These are phyloP conservation scores for Synchytrium microbalum DNA, from an alignment of 371 early-diverging fungal species.

Conservation along the genomic window DNA sequence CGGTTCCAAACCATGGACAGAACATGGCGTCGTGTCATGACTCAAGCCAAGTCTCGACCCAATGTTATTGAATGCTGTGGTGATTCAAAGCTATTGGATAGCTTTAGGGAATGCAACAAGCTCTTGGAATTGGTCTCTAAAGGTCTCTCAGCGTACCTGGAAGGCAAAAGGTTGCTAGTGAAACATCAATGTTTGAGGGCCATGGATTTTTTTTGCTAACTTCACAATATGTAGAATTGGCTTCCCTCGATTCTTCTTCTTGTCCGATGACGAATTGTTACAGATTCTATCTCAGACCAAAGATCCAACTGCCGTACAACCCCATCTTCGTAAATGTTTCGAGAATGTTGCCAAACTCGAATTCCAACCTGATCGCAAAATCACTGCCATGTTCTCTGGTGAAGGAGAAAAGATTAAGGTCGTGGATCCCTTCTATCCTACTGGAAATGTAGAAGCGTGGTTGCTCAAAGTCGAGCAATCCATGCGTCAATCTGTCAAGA, in stretches of 20 bases:
- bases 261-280: conserved; percentile 52
- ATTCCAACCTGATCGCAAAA: conserved; percentile 36
- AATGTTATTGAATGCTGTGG: conserved; percentile 43
- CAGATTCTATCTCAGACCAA: conserved; percentile 54
- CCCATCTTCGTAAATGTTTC: conserved; percentile 52
- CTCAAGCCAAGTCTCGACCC: conserved; percentile 37
- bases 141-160: conserved; percentile 50
- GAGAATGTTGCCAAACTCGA: conserved; percentile 47
- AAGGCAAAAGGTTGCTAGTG: conserved; percentile 38
- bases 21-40: conserved; percentile 48
- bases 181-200: too few relatives aligned
- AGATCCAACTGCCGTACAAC: conserved; percentile 53
- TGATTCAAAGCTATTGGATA: conserved; percentile 45
- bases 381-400: conserved; percentile 44
- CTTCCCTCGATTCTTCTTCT: conserved; percentile 55
- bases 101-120: conserved; percentile 51
- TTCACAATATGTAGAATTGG: conserved; percentile 23
- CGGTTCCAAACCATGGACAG: conserved; percentile 51
- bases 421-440: conserved; percentile 43
- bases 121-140: conserved; percentile 50
- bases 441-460: conserved; percentile 51
- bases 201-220: too few relatives aligned
- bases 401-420: conserved; percentile 46
- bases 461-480: conserved; percentile 42
- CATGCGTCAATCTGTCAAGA: conserved; percentile 44